Conservation (phyloP, 2,329 filamentous ascomycete genomes). For the Pestalotiopsis sp. region DNA sequence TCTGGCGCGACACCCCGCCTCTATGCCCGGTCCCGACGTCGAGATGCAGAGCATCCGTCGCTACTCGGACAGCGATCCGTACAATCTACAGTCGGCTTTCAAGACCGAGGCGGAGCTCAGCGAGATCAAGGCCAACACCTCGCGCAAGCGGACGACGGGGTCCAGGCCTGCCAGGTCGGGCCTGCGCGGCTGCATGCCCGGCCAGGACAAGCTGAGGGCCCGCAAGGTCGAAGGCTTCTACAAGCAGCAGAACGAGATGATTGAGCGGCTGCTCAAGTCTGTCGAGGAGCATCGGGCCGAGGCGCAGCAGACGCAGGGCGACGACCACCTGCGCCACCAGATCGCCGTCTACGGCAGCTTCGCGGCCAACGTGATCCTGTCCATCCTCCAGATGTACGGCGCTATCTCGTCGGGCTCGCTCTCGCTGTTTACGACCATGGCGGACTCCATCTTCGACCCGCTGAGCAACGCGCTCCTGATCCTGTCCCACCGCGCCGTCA, state of each 20-base stretch:
- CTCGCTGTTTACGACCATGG: slow-evolving; percentile 96
- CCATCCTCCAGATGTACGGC: slow-evolving; percentile 84
- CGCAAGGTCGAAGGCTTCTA: slow-evolving; percentile 80
- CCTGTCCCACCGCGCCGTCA: slow-evolving; percentile 84
- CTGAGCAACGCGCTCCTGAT: slow-evolving; percentile 87
- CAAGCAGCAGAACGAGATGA: slow-evolving; percentile 88
- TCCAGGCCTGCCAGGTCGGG: slow-evolving; percentile 27
- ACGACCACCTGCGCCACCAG: slow-evolving; percentile 77
- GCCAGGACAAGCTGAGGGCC: slow-evolving; percentile 33
- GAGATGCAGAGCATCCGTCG: slow-evolving; percentile 39
- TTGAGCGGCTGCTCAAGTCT: slow-evolving; percentile 86
- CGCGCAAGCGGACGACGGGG: slow-evolving; percentile 67
- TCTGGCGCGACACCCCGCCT: slow-evolving; percentile 44
- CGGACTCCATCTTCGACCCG: slow-evolving; percentile 92
- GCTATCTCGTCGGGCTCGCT: slow-evolving; percentile 87
- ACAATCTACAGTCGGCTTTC: slow-evolving; percentile 74
- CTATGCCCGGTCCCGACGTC: slow-evolving; percentile 40
- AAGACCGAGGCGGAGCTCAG: slow-evolving; percentile 79
- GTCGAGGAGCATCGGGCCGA: slow-evolving; percentile 88
- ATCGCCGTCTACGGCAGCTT: slow-evolving; percentile 72
- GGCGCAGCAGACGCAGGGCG: slow-evolving; percentile 77
- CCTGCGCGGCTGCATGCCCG: slow-evolving; percentile 15
- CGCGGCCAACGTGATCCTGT: slow-evolving; percentile 77
- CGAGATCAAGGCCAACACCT: slow-evolving; percentile 78
- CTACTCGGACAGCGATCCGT: slow-evolving; percentile 74